A percentile compares a stretch with the other conserved stretches of the same genome.
Conservation (phyloP, 768 basidiomycete species). For the Tricholoma furcatifolium region DNA sequence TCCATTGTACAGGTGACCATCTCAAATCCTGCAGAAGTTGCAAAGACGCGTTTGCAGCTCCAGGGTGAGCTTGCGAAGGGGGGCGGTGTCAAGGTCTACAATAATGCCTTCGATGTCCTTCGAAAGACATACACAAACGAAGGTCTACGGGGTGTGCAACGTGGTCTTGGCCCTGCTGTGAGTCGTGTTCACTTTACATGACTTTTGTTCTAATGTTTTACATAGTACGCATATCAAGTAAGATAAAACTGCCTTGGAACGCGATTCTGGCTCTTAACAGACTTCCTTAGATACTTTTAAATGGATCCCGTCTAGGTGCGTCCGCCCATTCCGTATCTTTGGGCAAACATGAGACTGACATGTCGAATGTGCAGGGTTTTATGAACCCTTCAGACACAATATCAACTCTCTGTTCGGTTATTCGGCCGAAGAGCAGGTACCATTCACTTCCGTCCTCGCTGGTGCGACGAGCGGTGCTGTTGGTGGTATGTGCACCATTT, state of each 20-base stretch:
- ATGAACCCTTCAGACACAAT: slow-evolving; percentile 81
- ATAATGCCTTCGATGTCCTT: slow-evolving; percentile 82
- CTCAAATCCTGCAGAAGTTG: slow-evolving; percentile 80
- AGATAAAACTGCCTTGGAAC: slow-evolving; percentile 21
- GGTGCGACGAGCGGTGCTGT: slow-evolving; percentile 90
- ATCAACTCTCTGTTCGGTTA: slow-evolving; percentile 72
- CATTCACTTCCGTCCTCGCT: slow-evolving; percentile 76
- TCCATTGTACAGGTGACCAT: slow-evolving; percentile 59
- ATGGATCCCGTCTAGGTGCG: slow-evolving; percentile 85
- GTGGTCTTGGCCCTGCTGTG: slow-evolving; percentile 89
- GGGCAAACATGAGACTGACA: not conserved
- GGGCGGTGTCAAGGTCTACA: slow-evolving; percentile 78
- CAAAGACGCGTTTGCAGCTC: slow-evolving; percentile 93
- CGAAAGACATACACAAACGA: slow-evolving; percentile 88
- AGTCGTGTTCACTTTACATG: slow-evolving; percentile 24
- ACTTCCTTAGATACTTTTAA: slow-evolving; percentile 74
- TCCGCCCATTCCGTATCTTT: slow-evolving; percentile 3
- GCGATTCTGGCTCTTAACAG: slow-evolving; percentile 9
- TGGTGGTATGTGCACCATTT: slow-evolving; percentile 56
- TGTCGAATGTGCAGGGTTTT: slow-evolving; percentile 67
- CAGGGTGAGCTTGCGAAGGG: slow-evolving; percentile 90
- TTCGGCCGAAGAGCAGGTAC: slow-evolving; percentile 61
- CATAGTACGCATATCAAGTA: slow-evolving; percentile 89
- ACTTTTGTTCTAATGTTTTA: slow-evolving; percentile 18
- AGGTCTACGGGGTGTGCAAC: slow-evolving; percentile 87